Base-by-base conservation (phyloP, 345 rosid species). In the Rubroshorea leprosula region DNA sequence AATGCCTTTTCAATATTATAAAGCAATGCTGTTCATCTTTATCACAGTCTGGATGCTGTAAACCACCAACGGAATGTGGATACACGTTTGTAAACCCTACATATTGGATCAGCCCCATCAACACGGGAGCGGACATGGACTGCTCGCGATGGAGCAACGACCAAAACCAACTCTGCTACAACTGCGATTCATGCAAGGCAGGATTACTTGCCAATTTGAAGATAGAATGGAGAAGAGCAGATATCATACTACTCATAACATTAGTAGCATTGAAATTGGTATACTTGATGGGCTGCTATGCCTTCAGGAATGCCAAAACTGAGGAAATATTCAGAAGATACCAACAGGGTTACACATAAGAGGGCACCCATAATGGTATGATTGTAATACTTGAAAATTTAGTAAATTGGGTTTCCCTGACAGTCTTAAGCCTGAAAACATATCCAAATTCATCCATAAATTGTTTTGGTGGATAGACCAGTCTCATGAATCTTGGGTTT, bases 251-350 rank as follows among this genome's bases (percentile, higher is more conserved):
- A 59, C 49, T 62, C 45, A 54, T 62, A 15, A 44, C 52, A 2
- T 52, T 62, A 5, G 45, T 54, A 23, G 66, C 49, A 43, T 54
- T 62, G 52, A 54, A 53, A 24, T 43, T 26, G 26, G 31, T 53
- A 0, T 62, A 54, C 27, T 16, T 62, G 18, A 27, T 29, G n/a
- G 66, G 53, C 10, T 45, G 52, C 21, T 93, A 89, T 63, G 92
- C 97, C 0, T 82, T 89, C 22, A 72, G 92, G 55, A 93, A 87
- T 25, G 94, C 92, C 31, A 72, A 82, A 73, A 83, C 92, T 4
- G 97, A 85, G 58, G 95, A 89, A 49, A 52, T 90, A 6, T 90
- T 90, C 57, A 79, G 90, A n/a, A 80, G 68, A 62, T 90, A 90
- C 72, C 87, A 79, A 74, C 89, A 85, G 68, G 97, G 97, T 29